Percentiles rank a stretch among this genome's conserved stretches.
Evolutionary conservation across 2,329 filamentous ascomycete species (phyloP).

Genomic region (Trichoderma aggressivum): DNA sequence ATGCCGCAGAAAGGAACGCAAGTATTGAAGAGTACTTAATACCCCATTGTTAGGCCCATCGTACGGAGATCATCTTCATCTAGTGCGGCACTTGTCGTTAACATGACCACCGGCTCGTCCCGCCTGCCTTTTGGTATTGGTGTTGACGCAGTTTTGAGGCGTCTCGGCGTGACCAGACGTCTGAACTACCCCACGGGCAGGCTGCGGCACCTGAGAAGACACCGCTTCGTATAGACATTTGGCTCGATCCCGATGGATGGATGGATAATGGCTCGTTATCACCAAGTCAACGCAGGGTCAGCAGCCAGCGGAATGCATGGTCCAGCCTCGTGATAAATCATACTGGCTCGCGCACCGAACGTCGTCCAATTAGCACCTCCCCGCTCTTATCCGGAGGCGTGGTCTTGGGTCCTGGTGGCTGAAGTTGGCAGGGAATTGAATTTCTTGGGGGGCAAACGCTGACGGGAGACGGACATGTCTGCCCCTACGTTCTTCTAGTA

Average conservation of each 20-base stretch:
- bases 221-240: background rate
- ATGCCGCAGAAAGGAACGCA: background rate
- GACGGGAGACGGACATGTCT: background rate
- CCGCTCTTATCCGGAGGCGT: slow-evolving; percentile 12
- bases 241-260: background rate
- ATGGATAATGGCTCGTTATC: background rate
- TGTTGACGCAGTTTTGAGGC: background rate
- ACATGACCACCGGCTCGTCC: slow-evolving; percentile 7
- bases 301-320: background rate
- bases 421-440: background rate
- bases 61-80: background rate
- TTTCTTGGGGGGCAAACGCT: background rate
- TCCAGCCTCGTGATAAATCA: slow-evolving; percentile 4
- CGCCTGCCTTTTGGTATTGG: background rate
- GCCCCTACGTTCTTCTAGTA: background rate
- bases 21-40: background rate
- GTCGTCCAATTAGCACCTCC: background rate
- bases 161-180: background rate
- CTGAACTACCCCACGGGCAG: background rate
- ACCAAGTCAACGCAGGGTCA: background rate
- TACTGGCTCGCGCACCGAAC: background rate
- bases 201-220: background rate
- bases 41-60: background rate
- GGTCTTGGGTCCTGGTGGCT: background rate
- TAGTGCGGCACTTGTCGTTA: background rate